Conservation (phyloP, 2,329 filamentous ascomycete species). For the Phialophora tarda region DNA sequence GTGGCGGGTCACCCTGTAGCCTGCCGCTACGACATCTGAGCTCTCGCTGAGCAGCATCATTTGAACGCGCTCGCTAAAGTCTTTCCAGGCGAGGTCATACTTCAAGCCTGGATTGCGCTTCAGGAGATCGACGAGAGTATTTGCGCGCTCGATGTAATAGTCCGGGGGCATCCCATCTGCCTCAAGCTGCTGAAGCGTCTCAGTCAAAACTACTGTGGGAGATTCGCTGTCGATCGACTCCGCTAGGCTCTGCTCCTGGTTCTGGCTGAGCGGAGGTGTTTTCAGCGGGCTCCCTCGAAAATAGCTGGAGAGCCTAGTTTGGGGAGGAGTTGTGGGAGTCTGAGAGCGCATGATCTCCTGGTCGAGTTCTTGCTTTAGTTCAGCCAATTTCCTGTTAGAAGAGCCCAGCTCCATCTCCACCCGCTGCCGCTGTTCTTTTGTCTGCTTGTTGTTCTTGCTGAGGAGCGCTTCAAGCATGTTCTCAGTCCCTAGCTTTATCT, state of each 20-base stretch:
- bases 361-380: conserved; percentile 64
- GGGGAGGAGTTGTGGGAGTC: conserved; percentile 56
- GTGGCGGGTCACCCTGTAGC: conserved; percentile 91
- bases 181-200: conserved; percentile 88
- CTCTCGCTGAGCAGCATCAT: conserved; percentile 95
- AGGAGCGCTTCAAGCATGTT: conserved; percentile 96
- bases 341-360: conserved; percentile 65
- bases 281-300: conserved; percentile 63
- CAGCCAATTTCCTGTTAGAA: conserved; percentile 74
- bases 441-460: conserved; percentile 92
- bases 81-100: conserved; percentile 94
- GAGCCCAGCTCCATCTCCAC: conserved; percentile 89
- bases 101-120: conserved; percentile 91
- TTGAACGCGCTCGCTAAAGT: conserved; percentile 92
- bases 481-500: conserved; percentile 97
- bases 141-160: conserved; percentile 92
- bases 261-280: conserved; percentile 54
- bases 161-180: conserved; percentile 85
- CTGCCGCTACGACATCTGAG: conserved; percentile 91
- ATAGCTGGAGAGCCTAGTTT: conserved; percentile 59
- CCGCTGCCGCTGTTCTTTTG: conserved; percentile 78
- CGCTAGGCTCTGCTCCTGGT: conserved; percentile 64
- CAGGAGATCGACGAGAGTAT: conserved; percentile 94
- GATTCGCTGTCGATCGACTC: conserved; percentile 70
- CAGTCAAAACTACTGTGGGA: conserved; percentile 86